Percentiles rank a stretch among this genome's conserved stretches.
Evolutionary conservation across 2,329 filamentous ascomycete genomes (phyloP).

Genomic region (Monilinia aucupariae): DNA sequence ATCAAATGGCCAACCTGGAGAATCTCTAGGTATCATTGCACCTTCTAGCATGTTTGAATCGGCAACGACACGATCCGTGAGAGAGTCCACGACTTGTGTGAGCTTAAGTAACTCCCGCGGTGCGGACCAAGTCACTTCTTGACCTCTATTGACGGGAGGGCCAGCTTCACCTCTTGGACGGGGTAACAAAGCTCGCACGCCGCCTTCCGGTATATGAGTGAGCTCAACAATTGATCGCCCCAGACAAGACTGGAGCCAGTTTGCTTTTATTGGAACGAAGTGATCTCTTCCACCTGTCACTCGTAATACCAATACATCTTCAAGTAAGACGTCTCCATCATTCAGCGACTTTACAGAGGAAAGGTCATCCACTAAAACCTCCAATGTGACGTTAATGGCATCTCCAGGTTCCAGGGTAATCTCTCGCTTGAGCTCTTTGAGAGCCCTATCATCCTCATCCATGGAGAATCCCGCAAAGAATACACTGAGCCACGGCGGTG

Average conservation of each 20-base stretch:
- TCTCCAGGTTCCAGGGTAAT: constrained; percentile 81
- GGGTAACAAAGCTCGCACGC: constrained; percentile 53
- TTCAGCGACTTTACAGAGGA: constrained; percentile 67
- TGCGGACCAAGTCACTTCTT: constrained; percentile 66
- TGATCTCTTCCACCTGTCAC: constrained; percentile 82
- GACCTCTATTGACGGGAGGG: constrained; percentile 38
- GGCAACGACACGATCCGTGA: constrained; percentile 52
- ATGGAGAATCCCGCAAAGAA: constrained; percentile 53
- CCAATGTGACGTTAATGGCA: constrained; percentile 64
- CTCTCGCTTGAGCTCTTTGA: constrained; percentile 25
- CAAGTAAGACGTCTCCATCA: constrained; percentile 57
- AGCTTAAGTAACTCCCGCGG: constrained; percentile 85
- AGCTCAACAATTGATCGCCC: constrained; percentile 84
- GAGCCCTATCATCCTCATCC: constrained; percentile 24
- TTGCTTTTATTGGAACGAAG: constrained; percentile 75
- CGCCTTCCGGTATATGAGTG: constrained; percentile 78
- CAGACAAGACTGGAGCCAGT: constrained; percentile 77
- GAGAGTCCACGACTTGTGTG: constrained; percentile 67
- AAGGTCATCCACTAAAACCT: constrained; percentile 59
- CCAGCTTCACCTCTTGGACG: constrained; percentile 8
- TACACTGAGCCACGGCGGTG: constrained; percentile 65
- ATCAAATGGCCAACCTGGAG: constrained; percentile 55
- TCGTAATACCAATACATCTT: constrained; percentile 83
- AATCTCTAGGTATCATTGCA: constrained; percentile 45
- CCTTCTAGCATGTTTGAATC: constrained; percentile 58